Evolutionary conservation across 2,329 filamentous ascomycete genomes (phyloP).

Genomic region (Periconia sp.): DNA sequence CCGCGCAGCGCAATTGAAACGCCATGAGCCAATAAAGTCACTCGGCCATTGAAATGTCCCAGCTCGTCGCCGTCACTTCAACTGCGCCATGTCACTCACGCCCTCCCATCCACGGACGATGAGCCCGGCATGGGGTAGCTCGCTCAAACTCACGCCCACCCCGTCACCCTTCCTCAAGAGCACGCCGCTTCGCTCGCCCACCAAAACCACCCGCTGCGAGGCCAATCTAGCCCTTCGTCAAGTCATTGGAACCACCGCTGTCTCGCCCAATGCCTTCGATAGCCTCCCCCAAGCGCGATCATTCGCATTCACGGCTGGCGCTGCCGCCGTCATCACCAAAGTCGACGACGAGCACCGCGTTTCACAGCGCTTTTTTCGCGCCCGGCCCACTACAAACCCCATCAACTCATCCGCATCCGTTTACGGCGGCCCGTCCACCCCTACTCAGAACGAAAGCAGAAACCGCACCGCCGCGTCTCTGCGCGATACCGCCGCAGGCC

Average conservation of each 20-base stretch:
- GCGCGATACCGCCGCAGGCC: conserved; percentile 51
- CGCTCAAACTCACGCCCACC: conserved; percentile 64
- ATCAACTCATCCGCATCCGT: conserved; percentile 61
- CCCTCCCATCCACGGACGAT: conserved; percentile 46
- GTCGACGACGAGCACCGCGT: conserved; percentile 66
- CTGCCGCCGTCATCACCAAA: conserved; percentile 86
- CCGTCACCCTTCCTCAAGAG: conserved; percentile 63
- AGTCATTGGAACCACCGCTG: conserved; percentile 89
- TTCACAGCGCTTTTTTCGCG: conserved; percentile 86
- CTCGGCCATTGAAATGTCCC: background rate
- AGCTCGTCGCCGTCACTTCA: background rate
- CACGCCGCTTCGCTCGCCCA: conserved; percentile 65
- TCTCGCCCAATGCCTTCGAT: conserved; percentile 83
- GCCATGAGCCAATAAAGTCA: background rate
- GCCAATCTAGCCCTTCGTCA: conserved; percentile 69
- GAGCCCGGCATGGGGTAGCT: conserved; percentile 39
- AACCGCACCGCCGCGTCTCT: conserved; percentile 60
- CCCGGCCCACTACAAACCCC: conserved; percentile 70
- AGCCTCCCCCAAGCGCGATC: conserved; percentile 67
- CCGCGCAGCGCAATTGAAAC: background rate
- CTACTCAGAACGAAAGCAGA: conserved; percentile 54
- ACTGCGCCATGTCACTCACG: conserved; percentile 40
- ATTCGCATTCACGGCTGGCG: conserved; percentile 91
- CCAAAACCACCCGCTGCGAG: conserved; percentile 51
- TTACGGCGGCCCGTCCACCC: conserved; percentile 57